Conservation (phyloP, 2,329 filamentous ascomycete genomes). For the Nannizzia gypsea region DNA sequence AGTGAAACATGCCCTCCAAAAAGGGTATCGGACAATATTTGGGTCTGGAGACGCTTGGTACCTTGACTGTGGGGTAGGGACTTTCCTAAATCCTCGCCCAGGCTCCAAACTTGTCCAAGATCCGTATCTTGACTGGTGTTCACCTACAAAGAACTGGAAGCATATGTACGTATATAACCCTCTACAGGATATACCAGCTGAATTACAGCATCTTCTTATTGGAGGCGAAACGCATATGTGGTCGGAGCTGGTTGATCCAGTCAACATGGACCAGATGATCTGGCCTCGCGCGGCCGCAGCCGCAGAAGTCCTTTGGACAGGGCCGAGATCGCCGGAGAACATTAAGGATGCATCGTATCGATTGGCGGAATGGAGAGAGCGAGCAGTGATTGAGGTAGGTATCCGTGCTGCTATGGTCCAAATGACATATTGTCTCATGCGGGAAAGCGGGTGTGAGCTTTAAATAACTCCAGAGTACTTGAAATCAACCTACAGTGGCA, state of each 20-base stretch:
- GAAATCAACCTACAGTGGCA: no score
- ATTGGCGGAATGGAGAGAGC: slow-evolving; percentile 63
- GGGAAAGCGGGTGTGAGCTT: slow-evolving; percentile 12
- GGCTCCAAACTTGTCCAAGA: slow-evolving; percentile 9
- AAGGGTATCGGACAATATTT: slow-evolving; percentile 24
- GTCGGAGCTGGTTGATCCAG: slow-evolving; percentile 63
- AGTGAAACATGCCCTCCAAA: slow-evolving; percentile 19
- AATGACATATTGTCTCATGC: slow-evolving; percentile 56
- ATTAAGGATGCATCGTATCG: slow-evolving; percentile 52
- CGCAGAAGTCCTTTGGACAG: slow-evolving; percentile 71
- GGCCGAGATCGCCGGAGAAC: slow-evolving; percentile 29
- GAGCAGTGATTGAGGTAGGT: slow-evolving; percentile 53
- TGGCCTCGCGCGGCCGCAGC: slow-evolving; percentile 68
- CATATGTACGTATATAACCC: slow-evolving; percentile 73
- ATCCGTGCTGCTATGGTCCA: slow-evolving; percentile 55
- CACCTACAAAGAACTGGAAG: slow-evolving; percentile 68
- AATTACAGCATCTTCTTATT: slow-evolving; percentile 55
- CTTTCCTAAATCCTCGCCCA: slow-evolving; percentile 24
- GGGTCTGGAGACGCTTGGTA: slow-evolving; percentile 24
- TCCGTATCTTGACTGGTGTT: slow-evolving; percentile 21
- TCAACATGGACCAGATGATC: slow-evolving; percentile 62
- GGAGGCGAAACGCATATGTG: slow-evolving; percentile 76
- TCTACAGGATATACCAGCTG: slow-evolving; percentile 47
- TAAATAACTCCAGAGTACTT: no score
- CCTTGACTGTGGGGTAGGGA: slow-evolving; percentile 25